phyloP scores from a whole-genome alignment of 768 basidiomycete species.

The Crepidotus variabilis region DNA sequence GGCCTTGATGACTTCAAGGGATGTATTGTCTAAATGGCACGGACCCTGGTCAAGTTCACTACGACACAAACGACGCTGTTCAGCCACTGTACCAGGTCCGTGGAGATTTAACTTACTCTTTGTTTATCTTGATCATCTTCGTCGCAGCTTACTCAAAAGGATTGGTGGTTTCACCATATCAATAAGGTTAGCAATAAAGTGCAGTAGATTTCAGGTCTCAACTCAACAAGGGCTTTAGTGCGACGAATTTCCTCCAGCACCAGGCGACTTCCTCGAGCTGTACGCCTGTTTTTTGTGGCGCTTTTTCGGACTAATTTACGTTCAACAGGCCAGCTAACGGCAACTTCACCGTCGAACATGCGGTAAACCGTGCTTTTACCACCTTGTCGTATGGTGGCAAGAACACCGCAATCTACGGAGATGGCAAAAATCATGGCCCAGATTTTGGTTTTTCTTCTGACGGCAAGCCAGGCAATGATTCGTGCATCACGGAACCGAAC shows the following conservation, averaged over 20 bases:
- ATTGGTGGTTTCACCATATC: constrained; percentile 42
- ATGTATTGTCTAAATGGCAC: constrained; percentile 37
- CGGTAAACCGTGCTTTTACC: constrained; percentile 39
- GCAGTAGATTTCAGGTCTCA: neutral
- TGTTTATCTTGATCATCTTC: neutral
- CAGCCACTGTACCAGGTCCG: constrained; percentile 31
- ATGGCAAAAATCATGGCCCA: constrained; percentile 32
- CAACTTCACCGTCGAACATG: constrained; percentile 38
- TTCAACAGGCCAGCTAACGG: constrained; percentile 34
- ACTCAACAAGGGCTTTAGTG: constrained; percentile 24
- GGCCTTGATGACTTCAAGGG: constrained; percentile 12
- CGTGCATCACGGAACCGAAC: constrained; percentile 33
- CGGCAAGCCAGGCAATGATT: constrained; percentile 19
- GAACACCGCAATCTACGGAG: constrained; percentile 21
- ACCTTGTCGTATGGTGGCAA: constrained; percentile 30
- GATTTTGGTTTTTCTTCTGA: constrained; percentile 20
- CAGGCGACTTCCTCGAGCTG: constrained; percentile 41
- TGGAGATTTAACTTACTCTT: neutral
- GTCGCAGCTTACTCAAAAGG: constrained; percentile 25
- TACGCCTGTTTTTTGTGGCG: constrained; percentile 14
- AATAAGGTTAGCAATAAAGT: constrained; percentile 23
- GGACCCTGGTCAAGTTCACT: constrained; percentile 21
- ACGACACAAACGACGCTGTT: constrained; percentile 26
- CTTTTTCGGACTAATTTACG: neutral
- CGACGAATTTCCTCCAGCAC: constrained; percentile 40